These are phyloP conservation scores for Uromyces viciae-fabae DNA, from an alignment of 1,284 basidiomycete species.

Conservation along the genomic window DNA sequence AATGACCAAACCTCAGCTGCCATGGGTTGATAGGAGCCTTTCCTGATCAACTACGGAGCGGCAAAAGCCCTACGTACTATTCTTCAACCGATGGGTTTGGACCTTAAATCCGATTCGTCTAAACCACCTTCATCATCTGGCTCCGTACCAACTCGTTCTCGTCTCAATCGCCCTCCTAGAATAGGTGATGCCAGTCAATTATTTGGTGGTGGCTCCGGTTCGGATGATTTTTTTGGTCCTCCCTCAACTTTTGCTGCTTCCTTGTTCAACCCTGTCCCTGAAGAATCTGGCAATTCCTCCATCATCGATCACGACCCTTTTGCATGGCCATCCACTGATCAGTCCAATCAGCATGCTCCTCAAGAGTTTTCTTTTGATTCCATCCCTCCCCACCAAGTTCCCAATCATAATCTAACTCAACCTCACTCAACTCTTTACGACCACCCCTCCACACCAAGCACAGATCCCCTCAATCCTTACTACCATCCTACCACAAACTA, in stretches of 20 bases:
- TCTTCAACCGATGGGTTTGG: too few species aligned
- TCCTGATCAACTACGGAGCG: constrained; percentile 51
- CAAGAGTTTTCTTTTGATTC: neutral
- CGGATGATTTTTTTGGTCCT: constrained; percentile 38
- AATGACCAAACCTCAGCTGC: constrained; percentile 53
- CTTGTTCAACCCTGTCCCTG: constrained; percentile 17
- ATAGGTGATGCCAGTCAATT: constrained; percentile 45
- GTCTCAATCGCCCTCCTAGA: constrained; percentile 22
- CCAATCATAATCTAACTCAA: neutral
- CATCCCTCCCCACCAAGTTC: neutral
- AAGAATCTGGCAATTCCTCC: constrained; percentile 9
- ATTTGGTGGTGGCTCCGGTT: constrained; percentile 32
- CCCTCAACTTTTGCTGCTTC: constrained; percentile 22
- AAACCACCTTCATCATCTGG: too few species aligned
- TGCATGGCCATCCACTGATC: constrained; percentile 5
- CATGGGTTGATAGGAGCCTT: constrained; percentile 52
- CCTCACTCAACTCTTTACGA: constrained; percentile 15
- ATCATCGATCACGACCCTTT: constrained; percentile 12
- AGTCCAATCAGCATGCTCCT: neutral
- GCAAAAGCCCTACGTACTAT: too few species aligned
- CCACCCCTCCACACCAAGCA: neutral
- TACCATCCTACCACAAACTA: neutral
- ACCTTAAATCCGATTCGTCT: too few species aligned
- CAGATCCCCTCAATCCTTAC: constrained; percentile 17
- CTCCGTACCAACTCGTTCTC: too few species aligned